Base-by-base conservation (phyloP, 352 stramenopile genomes). In the Pythium graminicola region DNA sequence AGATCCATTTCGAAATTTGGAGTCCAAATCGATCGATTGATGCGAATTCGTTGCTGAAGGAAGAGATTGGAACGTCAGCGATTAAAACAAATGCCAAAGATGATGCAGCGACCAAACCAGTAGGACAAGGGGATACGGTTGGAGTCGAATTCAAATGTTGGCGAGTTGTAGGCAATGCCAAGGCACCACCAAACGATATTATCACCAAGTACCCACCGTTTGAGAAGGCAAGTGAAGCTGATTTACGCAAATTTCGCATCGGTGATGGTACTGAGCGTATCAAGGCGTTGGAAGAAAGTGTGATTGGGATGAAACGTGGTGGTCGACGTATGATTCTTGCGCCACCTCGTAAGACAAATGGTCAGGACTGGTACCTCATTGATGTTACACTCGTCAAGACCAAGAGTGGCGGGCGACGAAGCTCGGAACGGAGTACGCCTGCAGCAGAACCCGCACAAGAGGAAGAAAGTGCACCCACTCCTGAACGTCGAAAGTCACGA, bases 271-370 rank as follows among this genome's bases (percentile, higher is more conserved):
- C 62, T 13, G 72, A 93, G 54, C 80, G 85, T 10, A 76, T 97
- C 27, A 89, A 91, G 24, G 88, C 88, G 29, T 59, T 97, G 35
- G 91, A 97, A 62, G 73, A 90, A 55, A 81, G 76, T 1, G 76
- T 97, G 19, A 14, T 91, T 7, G 91, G 91, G 14, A 97, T 97
- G 88, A 88, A 65, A 46, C 94, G 94, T 47, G 78, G 81, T 4
- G 85, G 81, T 0, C 86, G 90, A 33, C 77, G 91, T n/a, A 78
- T 95, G 47, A 78, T 97, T 17, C 73, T 97, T 41, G 84, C 76
- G n/a, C 81, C 81, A 13, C 81, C 81, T 1, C 69, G 68, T 14
- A 91, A 91, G 53, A 89, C 81, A 11, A 91, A 87, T 23, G 75
- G 76, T 19, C 66, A 86, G 61, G 81, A 91, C 24, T 91, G 81